Percentiles rank a stretch among this genome's conserved stretches.
These are phyloP conservation scores for Tolypocladium cylindrosporum DNA, from an alignment of 2,329 filamentous ascomycete genomes.

Conservation along the genomic window DNA sequence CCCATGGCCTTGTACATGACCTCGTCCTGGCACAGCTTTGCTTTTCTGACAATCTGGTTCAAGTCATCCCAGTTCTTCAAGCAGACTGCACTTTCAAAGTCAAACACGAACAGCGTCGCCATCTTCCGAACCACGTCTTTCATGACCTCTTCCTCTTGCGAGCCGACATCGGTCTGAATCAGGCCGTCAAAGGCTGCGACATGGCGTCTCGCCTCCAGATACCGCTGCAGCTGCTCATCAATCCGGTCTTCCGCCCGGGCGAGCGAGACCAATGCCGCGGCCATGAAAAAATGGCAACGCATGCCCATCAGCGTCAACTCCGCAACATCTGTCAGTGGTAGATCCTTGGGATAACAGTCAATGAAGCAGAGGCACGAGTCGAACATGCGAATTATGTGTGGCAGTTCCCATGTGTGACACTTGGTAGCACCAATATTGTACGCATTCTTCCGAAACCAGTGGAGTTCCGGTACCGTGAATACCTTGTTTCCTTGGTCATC, in stretches of 20 bases:
- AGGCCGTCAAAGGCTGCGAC: conserved; percentile 45
- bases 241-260: conserved; percentile 41
- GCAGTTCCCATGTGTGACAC: conserved; percentile 41
- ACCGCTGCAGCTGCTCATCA: conserved; percentile 47
- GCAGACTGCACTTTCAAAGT: conserved; percentile 65
- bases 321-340: conserved; percentile 26
- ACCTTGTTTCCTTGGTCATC: conserved; percentile 31
- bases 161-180: conserved; percentile 27
- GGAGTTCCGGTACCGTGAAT: conserved; percentile 57
- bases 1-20: conserved; percentile 52
- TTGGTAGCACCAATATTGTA: conserved; percentile 68
- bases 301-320: conserved; percentile 51
- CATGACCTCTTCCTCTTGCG: conserved; percentile 30
- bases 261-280: conserved; percentile 38
- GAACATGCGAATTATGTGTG: conserved; percentile 46
- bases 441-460: conserved; percentile 76
- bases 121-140: conserved; percentile 52
- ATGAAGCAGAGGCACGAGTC: conserved; percentile 41
- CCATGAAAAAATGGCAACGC: conserved; percentile 61
- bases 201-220: conserved; percentile 50
- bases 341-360: conserved; percentile 37
- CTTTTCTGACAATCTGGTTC: conserved; percentile 45
- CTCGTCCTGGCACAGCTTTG: conserved; percentile 31
- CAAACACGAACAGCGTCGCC: conserved; percentile 59
- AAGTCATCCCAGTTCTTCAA: conserved; percentile 61